Evolutionary conservation across 345 rosid species (phyloP), one percentile per base, ranked within the genome.

Genomic region (Ceriops tagal): DNA sequence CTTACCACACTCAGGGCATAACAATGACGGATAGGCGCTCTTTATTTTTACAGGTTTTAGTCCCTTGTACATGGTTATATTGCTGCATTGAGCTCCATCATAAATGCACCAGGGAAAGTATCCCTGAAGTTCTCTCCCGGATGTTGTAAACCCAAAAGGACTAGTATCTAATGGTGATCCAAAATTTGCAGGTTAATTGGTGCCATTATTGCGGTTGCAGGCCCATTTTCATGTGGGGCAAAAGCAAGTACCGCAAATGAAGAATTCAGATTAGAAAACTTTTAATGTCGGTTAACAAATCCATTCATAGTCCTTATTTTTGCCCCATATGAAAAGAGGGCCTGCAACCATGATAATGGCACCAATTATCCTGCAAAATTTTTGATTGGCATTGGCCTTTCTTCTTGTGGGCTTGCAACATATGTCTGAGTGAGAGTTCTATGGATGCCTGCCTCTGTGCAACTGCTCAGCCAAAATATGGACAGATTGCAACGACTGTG

Each of bases 101-200:
- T 92, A 87, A 66, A 82, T 95, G 89, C 88, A 59, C 68, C 46
- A 89, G n/a, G 99, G 99, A 79, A 92, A 97, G 97, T 85, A 86
- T n/a, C 4, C 8, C 27, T 31, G 32, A 56, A 47, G 10, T 51
- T 72, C 24, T 72, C 59, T n/a, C 7, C 55, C 20, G 1, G 19
- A 13, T 11, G 19, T 13, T 3, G 59, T 10, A 56, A 24, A 10
- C 5, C 30, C 59, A 3, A 24, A 56, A 56, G 26, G 59, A 26
- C 9, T 6, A 46, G 19, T 15, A 35, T 68, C 27, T 35, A 5
- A 60, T 15, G 61, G 66, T 28, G n/a, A 62, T 61, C 0, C 61
- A 6, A 22, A 39, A 9, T 73, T 78, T 72, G 68, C 79, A 88
- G 97, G 91, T 80, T 87, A 43, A 76, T 89, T 52, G 98, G 98